phyloP scores from a whole-genome alignment of 768 basidiomycete species.

The Lentinula edodes region DNA sequence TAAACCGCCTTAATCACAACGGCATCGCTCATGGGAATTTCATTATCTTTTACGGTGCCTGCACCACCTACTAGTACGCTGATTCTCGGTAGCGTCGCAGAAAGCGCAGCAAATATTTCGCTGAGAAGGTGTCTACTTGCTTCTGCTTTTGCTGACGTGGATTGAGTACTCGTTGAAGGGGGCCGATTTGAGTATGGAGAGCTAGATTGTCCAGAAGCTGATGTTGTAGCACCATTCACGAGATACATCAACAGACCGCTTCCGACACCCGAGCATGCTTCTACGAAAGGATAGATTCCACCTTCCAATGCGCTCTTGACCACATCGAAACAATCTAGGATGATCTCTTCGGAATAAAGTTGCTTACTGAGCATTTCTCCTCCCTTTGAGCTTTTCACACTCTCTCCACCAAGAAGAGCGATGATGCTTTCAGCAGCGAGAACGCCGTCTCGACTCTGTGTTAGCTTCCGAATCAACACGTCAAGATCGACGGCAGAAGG shows the following conservation, averaged over 20 bases:
- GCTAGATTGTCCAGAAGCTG: constrained; percentile 11
- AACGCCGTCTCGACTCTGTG: constrained; percentile 66
- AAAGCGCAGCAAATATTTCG: constrained; percentile 70
- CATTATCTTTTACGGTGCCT: constrained; percentile 30
- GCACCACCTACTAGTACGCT: constrained; percentile 70
- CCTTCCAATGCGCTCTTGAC: constrained; percentile 78
- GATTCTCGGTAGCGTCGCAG: constrained; percentile 68
- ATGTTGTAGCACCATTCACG: constrained; percentile 34
- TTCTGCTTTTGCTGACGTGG: constrained; percentile 15
- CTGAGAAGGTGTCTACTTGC: constrained; percentile 44
- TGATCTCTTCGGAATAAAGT: constrained; percentile 93
- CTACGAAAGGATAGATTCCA: constrained; percentile 83
- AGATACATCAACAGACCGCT: constrained; percentile 46
- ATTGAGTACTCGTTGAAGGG: constrained; percentile 1
- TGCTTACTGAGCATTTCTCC: constrained; percentile 21
- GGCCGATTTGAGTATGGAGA: background rate
- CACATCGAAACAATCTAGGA: constrained; percentile 68
- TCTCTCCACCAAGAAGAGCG: constrained; percentile 69
- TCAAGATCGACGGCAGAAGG: constrained; percentile 46
- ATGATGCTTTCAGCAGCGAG: constrained; percentile 82
- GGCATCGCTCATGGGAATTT: constrained; percentile 71
- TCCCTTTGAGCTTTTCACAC: constrained; percentile 33
- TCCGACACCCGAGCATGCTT: constrained; percentile 43
- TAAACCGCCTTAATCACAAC: constrained; percentile 93
- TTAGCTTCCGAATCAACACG: constrained; percentile 44